phyloP scores from a whole-genome alignment of 2,329 filamentous ascomycete genomes.

The Lachnellula willkommii region DNA sequence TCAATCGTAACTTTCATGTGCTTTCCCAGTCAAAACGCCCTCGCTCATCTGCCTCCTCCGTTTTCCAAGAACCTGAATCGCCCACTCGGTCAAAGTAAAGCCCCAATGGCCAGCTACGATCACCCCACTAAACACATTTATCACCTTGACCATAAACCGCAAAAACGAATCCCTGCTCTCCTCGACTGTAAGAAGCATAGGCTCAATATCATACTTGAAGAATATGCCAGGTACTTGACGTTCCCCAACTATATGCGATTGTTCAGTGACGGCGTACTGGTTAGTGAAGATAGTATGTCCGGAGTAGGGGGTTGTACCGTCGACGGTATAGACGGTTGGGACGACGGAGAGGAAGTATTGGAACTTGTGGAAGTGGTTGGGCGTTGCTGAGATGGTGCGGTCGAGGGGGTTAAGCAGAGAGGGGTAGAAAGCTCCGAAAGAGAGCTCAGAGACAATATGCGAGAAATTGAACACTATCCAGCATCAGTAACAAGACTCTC shows the following conservation, averaged over 20 bases:
- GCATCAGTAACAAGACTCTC: conserved; percentile 24
- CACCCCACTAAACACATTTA: conserved; percentile 88
- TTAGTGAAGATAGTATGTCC: conserved; percentile 76
- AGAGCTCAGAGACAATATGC: conserved; percentile 91
- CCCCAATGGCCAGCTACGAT: conserved; percentile 92
- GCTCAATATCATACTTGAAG: conserved; percentile 98
- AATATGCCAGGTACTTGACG: conserved; percentile 81
- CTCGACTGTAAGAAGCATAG: conserved; percentile 78
- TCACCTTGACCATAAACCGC: conserved; percentile 69
- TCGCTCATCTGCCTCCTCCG: conserved; percentile 30
- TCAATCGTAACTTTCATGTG: conserved; percentile 27
- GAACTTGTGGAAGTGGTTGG: conserved; percentile 82
- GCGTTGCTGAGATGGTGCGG: conserved; percentile 74
- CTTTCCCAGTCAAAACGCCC: conserved; percentile 32
- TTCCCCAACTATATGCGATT: conserved; percentile 66
- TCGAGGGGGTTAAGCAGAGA: conserved; percentile 91
- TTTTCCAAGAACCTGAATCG: conserved; percentile 47
- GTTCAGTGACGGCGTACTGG: conserved; percentile 95
- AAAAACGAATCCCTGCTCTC: conserved; percentile 75
- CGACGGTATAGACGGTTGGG: conserved; percentile 82
- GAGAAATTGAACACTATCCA: conserved; percentile 87
- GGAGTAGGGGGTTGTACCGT: conserved; percentile 32
- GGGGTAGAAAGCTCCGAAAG: conserved; percentile 95
- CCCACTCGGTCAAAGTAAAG: conserved; percentile 79
- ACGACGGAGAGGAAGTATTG: conserved; percentile 97